phyloP scores from a whole-genome alignment of 139 green algal species.

The Nannochloris sp. region DNA sequence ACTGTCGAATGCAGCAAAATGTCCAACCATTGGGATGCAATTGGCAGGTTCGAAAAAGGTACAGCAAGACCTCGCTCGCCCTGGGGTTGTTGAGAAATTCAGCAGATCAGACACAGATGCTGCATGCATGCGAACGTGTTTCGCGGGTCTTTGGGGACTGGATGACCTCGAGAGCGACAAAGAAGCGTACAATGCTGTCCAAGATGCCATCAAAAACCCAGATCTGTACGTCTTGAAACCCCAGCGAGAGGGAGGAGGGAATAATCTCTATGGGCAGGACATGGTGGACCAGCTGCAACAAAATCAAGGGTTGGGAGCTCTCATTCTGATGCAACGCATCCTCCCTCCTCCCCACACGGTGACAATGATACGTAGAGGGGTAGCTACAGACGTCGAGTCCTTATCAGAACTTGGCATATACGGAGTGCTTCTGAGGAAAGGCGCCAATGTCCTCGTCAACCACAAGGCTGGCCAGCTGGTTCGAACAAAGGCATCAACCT shows the following conservation, averaged over 20 bases:
- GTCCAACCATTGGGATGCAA: conserved; percentile 80
- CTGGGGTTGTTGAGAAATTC: conserved; percentile 60
- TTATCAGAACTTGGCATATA: conserved; percentile 93
- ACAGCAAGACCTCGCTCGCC: conserved; percentile 72
- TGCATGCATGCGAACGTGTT: conserved; percentile 57
- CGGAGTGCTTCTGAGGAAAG: conserved; percentile 46
- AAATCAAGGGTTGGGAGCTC: conserved; percentile 57
- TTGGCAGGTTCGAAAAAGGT: conserved; percentile 92
- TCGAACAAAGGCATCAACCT: conserved; percentile 81
- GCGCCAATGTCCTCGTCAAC: conserved; percentile 65
- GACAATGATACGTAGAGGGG: conserved; percentile 57
- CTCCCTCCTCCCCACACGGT: conserved; percentile 52
- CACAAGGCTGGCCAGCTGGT: conserved; percentile 75
- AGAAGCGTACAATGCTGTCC: conserved; percentile 35
- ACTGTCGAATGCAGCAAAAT: conserved; percentile 65
- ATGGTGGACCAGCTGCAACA: conserved; percentile 40
- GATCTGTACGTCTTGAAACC: conserved; percentile 87
- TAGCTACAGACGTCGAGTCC: conserved; percentile 49
- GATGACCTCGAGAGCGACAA: conserved; percentile 51
- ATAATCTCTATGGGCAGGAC: conserved; percentile 89
- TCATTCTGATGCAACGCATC: conserved; percentile 97
- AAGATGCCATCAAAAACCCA: conserved; percentile 59
- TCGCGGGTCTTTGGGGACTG: conserved; percentile 87
- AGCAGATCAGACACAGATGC: conserved; percentile 23
- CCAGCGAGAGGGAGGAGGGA: conserved; percentile 91